Evolutionary conservation across 257 asterid genomes (phyloP).

Genomic region (Fraxinus quadrangulata): DNA sequence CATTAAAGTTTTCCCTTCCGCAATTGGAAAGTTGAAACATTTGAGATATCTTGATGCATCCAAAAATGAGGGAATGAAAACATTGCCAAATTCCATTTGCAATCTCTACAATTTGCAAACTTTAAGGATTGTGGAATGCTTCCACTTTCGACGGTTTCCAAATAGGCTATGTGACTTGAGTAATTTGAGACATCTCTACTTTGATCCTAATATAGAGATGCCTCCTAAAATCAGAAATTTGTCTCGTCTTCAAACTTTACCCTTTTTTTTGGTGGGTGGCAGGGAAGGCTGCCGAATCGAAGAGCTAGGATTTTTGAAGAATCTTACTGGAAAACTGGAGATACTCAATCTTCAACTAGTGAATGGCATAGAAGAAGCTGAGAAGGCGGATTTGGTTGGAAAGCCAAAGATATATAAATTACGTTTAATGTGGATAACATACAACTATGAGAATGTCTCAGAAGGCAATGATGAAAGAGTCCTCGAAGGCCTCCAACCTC

Average conservation of each 20-base stretch:
- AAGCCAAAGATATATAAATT: slow-evolving; percentile 15
- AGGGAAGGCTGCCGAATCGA: slow-evolving; percentile 29
- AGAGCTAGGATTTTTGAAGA: slow-evolving; percentile 30
- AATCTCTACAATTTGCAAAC: slow-evolving; percentile 22
- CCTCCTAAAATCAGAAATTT: slow-evolving; percentile 22
- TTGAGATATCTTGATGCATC: slow-evolving; percentile 22
- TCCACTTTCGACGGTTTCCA: neutral
- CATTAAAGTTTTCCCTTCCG: slow-evolving; percentile 11
- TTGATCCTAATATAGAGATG: rapidly evolving
- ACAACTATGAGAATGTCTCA: neutral
- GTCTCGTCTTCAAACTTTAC: slow-evolving; percentile 24
- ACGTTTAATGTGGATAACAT: neutral
- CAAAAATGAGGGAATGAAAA: neutral
- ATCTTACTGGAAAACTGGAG: slow-evolving; percentile 21
- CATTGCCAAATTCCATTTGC: slow-evolving; percentile 21
- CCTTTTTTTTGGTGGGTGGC: neutral
- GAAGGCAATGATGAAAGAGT: slow-evolving; percentile 20
- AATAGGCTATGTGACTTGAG: slow-evolving; percentile 9
- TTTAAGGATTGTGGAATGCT: rapidly evolving
- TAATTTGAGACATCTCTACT: slow-evolving; percentile 27
- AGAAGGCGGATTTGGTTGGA: slow-evolving; percentile 6
- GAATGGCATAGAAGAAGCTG: slow-evolving; percentile 21
- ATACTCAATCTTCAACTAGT: slow-evolving; percentile 25
- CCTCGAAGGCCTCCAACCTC: slow-evolving; percentile 39
- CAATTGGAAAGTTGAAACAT: slow-evolving; percentile 19